A percentile compares a stretch with the other conserved stretches of the same genome.
Conservation (phyloP, 495 filamentous ascomycete genomes). For the Lophium mytilinum region DNA sequence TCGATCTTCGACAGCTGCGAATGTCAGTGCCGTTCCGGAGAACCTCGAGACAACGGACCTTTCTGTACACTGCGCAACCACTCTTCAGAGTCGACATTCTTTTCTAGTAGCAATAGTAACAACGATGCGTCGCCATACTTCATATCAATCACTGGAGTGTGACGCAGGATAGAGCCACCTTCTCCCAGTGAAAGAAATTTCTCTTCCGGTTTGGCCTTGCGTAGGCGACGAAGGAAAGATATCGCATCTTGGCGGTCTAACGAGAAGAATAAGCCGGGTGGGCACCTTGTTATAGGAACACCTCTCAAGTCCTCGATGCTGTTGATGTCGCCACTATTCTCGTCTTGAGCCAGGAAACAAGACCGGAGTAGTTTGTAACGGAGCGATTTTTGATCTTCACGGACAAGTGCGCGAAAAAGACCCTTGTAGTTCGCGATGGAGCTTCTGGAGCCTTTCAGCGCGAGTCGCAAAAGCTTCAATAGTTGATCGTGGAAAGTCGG, state of each 20-base stretch:
- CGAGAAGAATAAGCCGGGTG: not conserved
- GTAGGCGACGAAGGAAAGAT: constrained; percentile 3
- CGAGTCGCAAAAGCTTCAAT: not conserved
- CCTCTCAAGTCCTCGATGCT: constrained; percentile 25
- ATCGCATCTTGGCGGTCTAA: constrained; percentile 6
- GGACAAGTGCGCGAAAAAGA: not conserved
- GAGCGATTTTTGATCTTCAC: not conserved
- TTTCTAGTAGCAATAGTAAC: not conserved
- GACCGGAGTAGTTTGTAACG: constrained; percentile 5
- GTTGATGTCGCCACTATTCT: constrained; percentile 1
- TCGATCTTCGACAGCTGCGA: not conserved
- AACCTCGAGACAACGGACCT: not conserved
- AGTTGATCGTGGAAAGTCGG: constrained; percentile 6
- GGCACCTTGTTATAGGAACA: not conserved
- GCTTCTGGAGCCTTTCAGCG: not conserved
- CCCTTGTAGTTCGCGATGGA: not conserved
- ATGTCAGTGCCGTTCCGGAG: not conserved
- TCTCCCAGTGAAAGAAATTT: not conserved
- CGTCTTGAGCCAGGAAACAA: not conserved
- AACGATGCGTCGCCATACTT: constrained; percentile 3
- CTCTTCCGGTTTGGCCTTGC: not conserved
- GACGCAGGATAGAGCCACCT: not conserved
- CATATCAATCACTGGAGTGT: not conserved
- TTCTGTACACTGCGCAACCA: not conserved
- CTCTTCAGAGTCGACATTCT: not conserved